phyloP scores from a whole-genome alignment of 371 early-diverging fungal genomes.

The Apophysomyces sp. region DNA sequence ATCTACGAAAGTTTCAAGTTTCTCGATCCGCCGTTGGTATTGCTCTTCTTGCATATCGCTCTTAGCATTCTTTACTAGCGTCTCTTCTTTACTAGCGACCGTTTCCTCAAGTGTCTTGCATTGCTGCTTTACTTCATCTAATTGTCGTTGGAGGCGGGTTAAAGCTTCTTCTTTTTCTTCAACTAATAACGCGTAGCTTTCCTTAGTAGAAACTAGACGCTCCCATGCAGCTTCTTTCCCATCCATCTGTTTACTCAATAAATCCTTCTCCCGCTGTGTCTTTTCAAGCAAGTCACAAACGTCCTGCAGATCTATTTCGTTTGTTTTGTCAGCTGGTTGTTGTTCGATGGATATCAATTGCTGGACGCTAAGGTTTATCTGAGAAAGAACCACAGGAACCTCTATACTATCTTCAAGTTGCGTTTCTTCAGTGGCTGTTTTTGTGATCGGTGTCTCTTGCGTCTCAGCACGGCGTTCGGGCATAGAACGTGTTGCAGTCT shows the following conservation, averaged over 20 bases:
- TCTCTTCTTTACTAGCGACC: conserved; percentile 9
- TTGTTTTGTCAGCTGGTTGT: conserved; percentile 1
- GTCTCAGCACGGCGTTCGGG: neutral
- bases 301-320: conserved; percentile 14
- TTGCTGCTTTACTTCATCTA: conserved; percentile 12
- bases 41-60: conserved; percentile 11
- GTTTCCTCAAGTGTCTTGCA: conserved; percentile 4
- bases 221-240: conserved; percentile 44
- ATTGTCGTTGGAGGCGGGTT: conserved; percentile 15
- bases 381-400: neutral
- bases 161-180: conserved; percentile 37
- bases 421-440: neutral
- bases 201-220: conserved; percentile 34
- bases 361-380: neutral
- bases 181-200: conserved; percentile 36
- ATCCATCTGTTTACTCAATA: conserved; percentile 24
- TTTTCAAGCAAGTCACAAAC: conserved; percentile 37
- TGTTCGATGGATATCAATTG: neutral
- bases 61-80: conserved; percentile 9
- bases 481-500: neutral
- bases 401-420: neutral
- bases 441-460: neutral
- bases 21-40: conserved; percentile 18
- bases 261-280: conserved; percentile 26
- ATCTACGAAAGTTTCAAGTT: conserved; percentile 14